Base-by-base conservation (phyloP, 31 red algal genomes). In the Odonthalia washingtoniensis region DNA sequence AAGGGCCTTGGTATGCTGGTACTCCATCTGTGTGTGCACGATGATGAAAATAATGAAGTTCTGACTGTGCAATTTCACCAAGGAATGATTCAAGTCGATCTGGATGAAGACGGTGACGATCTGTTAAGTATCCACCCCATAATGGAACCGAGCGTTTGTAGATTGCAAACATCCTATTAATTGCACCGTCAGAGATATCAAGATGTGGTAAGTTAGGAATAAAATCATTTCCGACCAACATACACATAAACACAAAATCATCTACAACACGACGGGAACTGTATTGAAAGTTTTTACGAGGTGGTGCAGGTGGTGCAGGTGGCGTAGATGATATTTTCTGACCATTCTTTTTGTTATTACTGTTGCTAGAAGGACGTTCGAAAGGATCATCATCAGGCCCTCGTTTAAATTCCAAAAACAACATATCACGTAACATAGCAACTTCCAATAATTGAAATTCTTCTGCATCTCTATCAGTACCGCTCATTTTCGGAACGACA, bases 201-300 rank as follows among this genome's bases (percentile, higher is more conserved):
- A 99, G 76, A n/a, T 91, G 81, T 0, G 97, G 97, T n/a, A 99
- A 68, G 72, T 99, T 94, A 26, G 97, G 97, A 37, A 99, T 62
- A 64, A 99, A 99, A 67, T 99, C 97, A 68, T 99, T 99, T 45
- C 97, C 97, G 0, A 99, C 97, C 74, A 99, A 95, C 60, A 99
- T 96, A 78, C 94, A 99, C 89, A 99, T 73, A 75, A 99, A 96
- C 3, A 99, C 97, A 65, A 99, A 95, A 69, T 99, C 97, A 67
- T 99, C 97, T 12, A 99, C 57, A 28, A 94, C 86, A 32, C 94
- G 65, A 68, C 96, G 94, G 31, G 96, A 78, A 70, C 28, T 34
- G 66, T 28, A 37, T 70, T 9, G 14, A 70, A 70, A 70, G 5
- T 65, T 28, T 38, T 49, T 44, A n/a, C n/a, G n/a, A 52, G 84